Evolutionary conservation across 108 stramenopile genomes (phyloP).

Genomic region (Conticribra guillardii): DNA sequence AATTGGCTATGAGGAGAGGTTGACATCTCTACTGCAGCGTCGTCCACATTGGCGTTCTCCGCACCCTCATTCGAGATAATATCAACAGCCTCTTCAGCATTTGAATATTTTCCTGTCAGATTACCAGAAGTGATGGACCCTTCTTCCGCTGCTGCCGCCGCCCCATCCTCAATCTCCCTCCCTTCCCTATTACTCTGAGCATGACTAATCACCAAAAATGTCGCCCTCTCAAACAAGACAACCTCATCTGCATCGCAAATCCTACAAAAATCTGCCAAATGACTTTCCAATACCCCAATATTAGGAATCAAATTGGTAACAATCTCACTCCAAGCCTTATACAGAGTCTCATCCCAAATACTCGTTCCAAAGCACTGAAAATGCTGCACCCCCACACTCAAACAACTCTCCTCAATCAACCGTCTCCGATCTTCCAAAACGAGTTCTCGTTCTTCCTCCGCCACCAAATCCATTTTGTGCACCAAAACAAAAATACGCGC

Average conservation of each 20-base stretch:
- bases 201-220: constrained; percentile 97
- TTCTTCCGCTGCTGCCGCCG: constrained; percentile 14
- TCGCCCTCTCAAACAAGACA: constrained; percentile 97
- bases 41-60: background rate
- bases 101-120: background rate
- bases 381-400: constrained; percentile 72
- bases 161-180: constrained; percentile 9
- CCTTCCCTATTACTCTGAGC: constrained; percentile 54
- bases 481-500: constrained; percentile 96
- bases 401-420: constrained; percentile 81
- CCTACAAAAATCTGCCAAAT: constrained; percentile 91
- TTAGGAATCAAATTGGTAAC: constrained; percentile 98
- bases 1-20: constrained; percentile 28
- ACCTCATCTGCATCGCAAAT: constrained; percentile 98
- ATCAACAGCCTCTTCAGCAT: background rate
- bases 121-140: constrained; percentile 6
- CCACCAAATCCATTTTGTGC: constrained; percentile 99
- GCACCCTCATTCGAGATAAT: background rate
- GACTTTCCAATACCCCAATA: constrained; percentile 90
- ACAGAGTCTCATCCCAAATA: constrained; percentile 99
- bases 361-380: constrained; percentile 93
- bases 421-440: constrained; percentile 86
- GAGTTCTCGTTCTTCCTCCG: constrained; percentile 79
- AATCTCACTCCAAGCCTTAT: constrained; percentile 97
- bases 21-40: constrained; percentile 25